A percentile compares a stretch with the other conserved stretches of the same genome.
phyloP scores from a whole-genome alignment of 805 yeast genomes.

The Barnettozyma pratensis region DNA sequence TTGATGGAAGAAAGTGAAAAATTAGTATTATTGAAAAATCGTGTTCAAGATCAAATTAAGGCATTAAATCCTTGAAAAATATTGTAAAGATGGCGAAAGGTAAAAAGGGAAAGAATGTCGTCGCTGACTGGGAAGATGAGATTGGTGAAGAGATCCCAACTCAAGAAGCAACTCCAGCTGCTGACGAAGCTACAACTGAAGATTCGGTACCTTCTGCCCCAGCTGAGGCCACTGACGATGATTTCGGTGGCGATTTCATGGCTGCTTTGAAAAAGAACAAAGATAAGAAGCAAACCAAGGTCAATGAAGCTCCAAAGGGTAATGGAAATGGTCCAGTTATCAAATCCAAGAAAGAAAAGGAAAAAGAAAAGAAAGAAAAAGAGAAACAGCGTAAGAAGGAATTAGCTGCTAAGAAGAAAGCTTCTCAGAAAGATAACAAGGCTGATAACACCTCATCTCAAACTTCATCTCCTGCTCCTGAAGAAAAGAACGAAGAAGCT shows the following conservation, averaged over 20 bases:
- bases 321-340: constrained; percentile 59
- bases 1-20: background rate
- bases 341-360: constrained; percentile 90
- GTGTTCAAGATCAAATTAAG: background rate
- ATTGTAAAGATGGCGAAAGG: constrained; percentile 33
- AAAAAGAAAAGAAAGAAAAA: constrained; percentile 90
- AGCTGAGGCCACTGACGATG: constrained; percentile 33
- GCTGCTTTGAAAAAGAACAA: constrained; percentile 77
- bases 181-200: constrained; percentile 40
- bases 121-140: constrained; percentile 74
- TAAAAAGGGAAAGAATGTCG: constrained; percentile 63
- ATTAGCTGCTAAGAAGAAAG: constrained; percentile 80
- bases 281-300: constrained; percentile 65
- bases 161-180: constrained; percentile 29
- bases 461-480: constrained; percentile 9
- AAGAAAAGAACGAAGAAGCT: constrained; percentile 21
- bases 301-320: constrained; percentile 49
- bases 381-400: constrained; percentile 91
- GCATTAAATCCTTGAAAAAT: too few relatives aligned
- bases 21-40: background rate
- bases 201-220: constrained; percentile 24
- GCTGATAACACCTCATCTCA: constrained; percentile 10
- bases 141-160: constrained; percentile 37
- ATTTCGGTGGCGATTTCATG: constrained; percentile 66
- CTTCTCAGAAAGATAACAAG: constrained; percentile 33